phyloP scores from a whole-genome alignment of 1,284 basidiomycete genomes.

The Malassezia equina region DNA sequence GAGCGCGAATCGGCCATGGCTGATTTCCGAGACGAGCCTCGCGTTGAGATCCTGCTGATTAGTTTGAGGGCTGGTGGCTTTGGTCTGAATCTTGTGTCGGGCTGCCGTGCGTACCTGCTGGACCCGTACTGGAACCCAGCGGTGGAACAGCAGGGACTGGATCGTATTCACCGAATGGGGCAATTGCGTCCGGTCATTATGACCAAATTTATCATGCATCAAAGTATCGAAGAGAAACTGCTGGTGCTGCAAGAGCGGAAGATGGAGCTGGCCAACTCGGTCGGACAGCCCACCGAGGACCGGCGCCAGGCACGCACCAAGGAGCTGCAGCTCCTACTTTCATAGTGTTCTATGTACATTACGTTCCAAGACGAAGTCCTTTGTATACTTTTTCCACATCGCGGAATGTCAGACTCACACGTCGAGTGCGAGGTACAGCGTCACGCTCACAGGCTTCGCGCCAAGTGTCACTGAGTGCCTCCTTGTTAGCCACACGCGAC shows the following conservation, averaged over 20 bases:
- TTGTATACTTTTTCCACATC: conserved; percentile 53
- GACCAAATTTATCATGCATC: conserved; percentile 41
- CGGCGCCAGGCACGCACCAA: conserved; percentile 22
- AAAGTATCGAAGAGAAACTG: conserved; percentile 47
- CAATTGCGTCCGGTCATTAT: conserved; percentile 39
- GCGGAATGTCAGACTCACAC: conserved; percentile 78
- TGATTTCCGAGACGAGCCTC: conserved; percentile 29
- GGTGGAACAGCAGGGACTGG: conserved; percentile 57
- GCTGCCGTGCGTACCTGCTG: conserved; percentile 71
- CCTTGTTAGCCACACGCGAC: conserved; percentile 23
- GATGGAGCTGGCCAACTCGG: conserved; percentile 40
- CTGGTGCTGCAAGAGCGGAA: conserved; percentile 40
- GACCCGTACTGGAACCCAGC: conserved; percentile 97
- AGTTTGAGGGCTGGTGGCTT: conserved; percentile 44
- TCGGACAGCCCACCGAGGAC: conserved; percentile 26
- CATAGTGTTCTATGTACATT: conserved; percentile 9
- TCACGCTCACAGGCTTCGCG: not conserved
- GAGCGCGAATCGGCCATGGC: conserved; percentile 30
- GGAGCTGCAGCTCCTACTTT: conserved; percentile 32
- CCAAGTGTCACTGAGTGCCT: conserved; percentile 16
- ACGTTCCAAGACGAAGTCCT: not conserved
- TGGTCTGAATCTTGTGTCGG: conserved; percentile 61
- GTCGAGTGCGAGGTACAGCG: conserved; percentile 54
- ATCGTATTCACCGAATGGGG: conserved; percentile 42
- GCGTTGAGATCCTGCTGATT: conserved; percentile 40